These are phyloP conservation scores for Pezizomycotina sp. DNA, from an alignment of 2,329 filamentous ascomycete genomes.

Conservation along the genomic window DNA sequence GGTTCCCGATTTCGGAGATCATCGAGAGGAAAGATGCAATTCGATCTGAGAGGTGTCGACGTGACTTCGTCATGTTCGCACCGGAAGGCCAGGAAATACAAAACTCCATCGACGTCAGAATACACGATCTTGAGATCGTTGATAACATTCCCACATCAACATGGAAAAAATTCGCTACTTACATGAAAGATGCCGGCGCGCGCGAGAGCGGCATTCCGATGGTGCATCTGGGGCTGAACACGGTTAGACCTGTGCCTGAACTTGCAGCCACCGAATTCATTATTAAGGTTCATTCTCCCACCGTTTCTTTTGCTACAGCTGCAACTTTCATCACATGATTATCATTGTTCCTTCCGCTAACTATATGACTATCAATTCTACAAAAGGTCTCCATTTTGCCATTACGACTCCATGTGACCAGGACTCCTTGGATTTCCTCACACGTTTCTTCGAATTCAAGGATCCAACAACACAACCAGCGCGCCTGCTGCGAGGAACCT, in stretches of 20 bases:
- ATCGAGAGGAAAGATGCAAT: conserved; percentile 85
- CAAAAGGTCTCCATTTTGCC: conserved; percentile 54
- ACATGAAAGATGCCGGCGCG: conserved; percentile 72
- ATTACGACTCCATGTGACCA: conserved; percentile 89
- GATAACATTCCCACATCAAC: conserved; percentile 90
- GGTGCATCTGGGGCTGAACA: conserved; percentile 76
- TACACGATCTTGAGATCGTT: conserved; percentile 74
- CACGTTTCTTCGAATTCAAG: conserved; percentile 94
- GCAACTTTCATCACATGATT: conserved; percentile 4
- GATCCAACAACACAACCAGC: conserved; percentile 41
- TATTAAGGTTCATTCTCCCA: conserved; percentile 40
- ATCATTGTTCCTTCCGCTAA: neutral
- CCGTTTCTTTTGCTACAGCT: conserved; percentile 3
- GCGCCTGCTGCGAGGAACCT: conserved; percentile 46
- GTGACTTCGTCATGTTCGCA: conserved; percentile 65
- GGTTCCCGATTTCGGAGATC: conserved; percentile 61
- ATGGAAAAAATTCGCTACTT: conserved; percentile 96
- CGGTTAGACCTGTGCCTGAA: conserved; percentile 68
- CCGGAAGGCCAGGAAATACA: conserved; percentile 63
- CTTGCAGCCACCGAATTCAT: conserved; percentile 82
- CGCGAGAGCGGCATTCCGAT: conserved; percentile 75
- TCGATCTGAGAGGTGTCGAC: conserved; percentile 72
- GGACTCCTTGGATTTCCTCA: conserved; percentile 92
- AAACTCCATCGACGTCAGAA: conserved; percentile 68
- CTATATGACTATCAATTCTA: conserved; percentile 15